Evolutionary conservation across 768 basidiomycete species (phyloP), one percentile per base, ranked within the genome.

Genomic region (Hemileccinum impolitum): DNA sequence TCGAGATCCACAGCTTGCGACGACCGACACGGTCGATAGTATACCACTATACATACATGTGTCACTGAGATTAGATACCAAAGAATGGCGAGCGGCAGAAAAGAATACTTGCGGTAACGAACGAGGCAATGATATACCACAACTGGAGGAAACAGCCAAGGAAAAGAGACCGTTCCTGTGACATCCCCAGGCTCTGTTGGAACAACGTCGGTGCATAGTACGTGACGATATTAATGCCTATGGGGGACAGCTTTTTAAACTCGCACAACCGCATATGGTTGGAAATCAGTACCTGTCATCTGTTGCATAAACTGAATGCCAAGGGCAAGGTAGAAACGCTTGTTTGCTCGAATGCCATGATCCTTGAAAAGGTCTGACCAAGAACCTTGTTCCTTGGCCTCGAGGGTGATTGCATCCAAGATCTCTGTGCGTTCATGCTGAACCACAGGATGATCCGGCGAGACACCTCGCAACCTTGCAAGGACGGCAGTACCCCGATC

Each of bases 251-350:
- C 23, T 23, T 23, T 23, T 23, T 23, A 23, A 23, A 23, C 23
- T 6, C 23, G 23, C 23, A 6, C 23, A 23, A 23, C 23, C 23
- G 23, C 23, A 23, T 23, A 23, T 23, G 3, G 23, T 23, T 23
- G 23, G 3, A 23, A 23, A 23, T 23, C 23, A 23, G 14, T 36
- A 47, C 50, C 50, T 6, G 50, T 51, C 50, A 51, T 47, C 35
- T 51, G 50, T 32, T 51, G 50, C 45, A 51, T 51, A 18, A 51
- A 51, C 12, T 51, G 50, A 23, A 51, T 51, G 3, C 50, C 50
- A 14, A 51, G 45, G 1, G 50, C 45, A 11, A 51, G 45, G 36
- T 47, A 47, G 34, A 51, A 51, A 6, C 45, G 45, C 31, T 47
- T 51, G 40, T 51, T 32, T 11, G 31, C 50, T 4, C 35, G 45